phyloP scores from a whole-genome alignment of 2,329 filamentous ascomycete species.

The Aspergillus ochraceus region DNA sequence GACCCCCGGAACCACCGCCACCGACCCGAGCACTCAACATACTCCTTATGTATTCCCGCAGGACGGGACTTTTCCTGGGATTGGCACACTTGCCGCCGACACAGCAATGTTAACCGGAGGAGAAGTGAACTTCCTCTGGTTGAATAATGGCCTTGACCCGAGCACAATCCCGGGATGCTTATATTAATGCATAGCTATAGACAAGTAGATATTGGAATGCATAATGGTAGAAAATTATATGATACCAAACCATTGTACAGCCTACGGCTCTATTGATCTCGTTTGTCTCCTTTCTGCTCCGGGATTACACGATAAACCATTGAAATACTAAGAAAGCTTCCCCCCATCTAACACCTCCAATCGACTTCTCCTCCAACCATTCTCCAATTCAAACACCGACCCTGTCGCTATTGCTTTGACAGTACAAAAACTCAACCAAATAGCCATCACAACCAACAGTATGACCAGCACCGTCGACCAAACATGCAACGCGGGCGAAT shows the following conservation, averaged over 20 bases:
- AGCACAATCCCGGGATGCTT: conserved; percentile 13
- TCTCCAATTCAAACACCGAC: conserved; percentile 29
- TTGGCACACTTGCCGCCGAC: conserved; percentile 8
- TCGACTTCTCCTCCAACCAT: conserved; percentile 21
- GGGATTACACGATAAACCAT: not conserved
- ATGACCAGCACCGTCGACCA: conserved; percentile 40
- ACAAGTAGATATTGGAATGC: not conserved
- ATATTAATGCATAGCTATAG: conserved; percentile 1
- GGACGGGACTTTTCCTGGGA: conserved; percentile 1
- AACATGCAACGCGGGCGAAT: conserved; percentile 40
- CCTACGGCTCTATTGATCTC: not conserved
- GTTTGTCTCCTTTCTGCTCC: not conserved
- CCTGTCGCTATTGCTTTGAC: conserved; percentile 32
- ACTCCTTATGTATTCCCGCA: conserved; percentile 2
- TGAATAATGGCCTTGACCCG: conserved; percentile 11
- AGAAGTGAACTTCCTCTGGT: conserved; percentile 11
- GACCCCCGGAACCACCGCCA: not conserved
- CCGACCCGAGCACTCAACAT: not conserved
- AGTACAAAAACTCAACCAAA: conserved; percentile 33
- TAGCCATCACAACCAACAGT: conserved; percentile 36
- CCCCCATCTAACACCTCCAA: not conserved
- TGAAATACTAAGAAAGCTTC: not conserved
- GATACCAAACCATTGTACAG: not conserved
- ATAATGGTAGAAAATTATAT: not conserved
- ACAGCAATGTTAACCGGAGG: conserved; percentile 5